Base-by-base conservation (phyloP, 495 filamentous ascomycete genomes). In the Stereocaulon alpinum region DNA sequence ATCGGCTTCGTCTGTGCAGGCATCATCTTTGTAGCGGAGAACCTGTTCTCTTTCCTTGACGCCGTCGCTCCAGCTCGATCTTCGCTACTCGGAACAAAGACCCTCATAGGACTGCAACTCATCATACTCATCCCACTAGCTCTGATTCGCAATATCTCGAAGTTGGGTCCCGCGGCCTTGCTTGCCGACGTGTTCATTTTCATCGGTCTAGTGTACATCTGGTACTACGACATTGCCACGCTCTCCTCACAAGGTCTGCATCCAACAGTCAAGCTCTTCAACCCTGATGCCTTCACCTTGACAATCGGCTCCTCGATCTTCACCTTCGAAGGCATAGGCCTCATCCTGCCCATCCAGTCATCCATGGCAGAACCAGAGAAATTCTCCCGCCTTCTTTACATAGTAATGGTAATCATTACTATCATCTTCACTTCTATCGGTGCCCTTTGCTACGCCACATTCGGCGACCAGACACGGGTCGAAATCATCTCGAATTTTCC, bases 401-500 rank as follows among this genome's bases (percentile, higher is more conserved):
- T 75, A 1, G 77, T 86, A 61, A 85, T 86, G 81, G 20, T 78
- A 42, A 73, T 85, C 66, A 82, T 85, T 60, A 86, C 83, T 9
- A 54, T 81, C 20, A 73, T 85, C 44, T 86, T 84, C 69, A 82
- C 80, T 17, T 80, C 79, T 0, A 77, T 85, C 9, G 83, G 83
- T 4, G 77, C 77, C 4, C 75, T 86, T 34, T 85, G 80, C 70
- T 86, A 86, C 62, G 82, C 80, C 6, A 80, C 82, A 4, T 85
- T 85, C 64, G 83, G 83, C 47, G 69, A 69, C 43, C 65, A 71
- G 17, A 85, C 82, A 10, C 68, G 71, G 56, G 81, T 82, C 45
- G 81, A 84, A 60, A 77, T 86, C 62, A 85, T 86, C 73, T 75
- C 76, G 66, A 86, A 85, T 61, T 84, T 77, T 63, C 83, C 83